These are phyloP conservation scores for Pythium chondricola DNA, from an alignment of 352 stramenopile species.

Conservation along the genomic window DNA sequence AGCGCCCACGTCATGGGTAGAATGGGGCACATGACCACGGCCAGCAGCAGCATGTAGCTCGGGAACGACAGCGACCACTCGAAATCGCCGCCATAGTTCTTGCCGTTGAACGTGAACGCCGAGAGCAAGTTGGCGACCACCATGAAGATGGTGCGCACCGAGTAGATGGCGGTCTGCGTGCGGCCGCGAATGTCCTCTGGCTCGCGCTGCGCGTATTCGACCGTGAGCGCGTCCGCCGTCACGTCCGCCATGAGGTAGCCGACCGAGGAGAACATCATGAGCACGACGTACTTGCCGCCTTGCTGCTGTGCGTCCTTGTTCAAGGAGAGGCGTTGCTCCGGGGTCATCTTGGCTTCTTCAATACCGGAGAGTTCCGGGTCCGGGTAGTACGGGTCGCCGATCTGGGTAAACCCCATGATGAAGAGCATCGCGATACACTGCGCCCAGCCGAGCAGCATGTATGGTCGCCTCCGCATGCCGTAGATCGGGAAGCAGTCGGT, in stretches of 20 bases:
- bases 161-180: constrained; percentile 20
- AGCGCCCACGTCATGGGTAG: constrained; percentile 25
- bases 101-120: constrained; percentile 32
- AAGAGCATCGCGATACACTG: constrained; percentile 17
- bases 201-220: constrained; percentile 34
- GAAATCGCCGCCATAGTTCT: constrained; percentile 33
- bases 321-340: constrained; percentile 2
- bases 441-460: constrained; percentile 27
- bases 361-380: not conserved
- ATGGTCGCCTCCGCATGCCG: constrained; percentile 21
- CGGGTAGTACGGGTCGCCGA: constrained; percentile 22
- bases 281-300: constrained; percentile 30
- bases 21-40: constrained; percentile 12
- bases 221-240: constrained; percentile 36
- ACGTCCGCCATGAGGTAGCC: constrained; percentile 61
- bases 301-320: constrained; percentile 15
- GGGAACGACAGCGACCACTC: constrained; percentile 25
- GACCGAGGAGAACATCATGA: constrained; percentile 46
- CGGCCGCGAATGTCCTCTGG: constrained; percentile 18
- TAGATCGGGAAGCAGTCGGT: constrained; percentile 25
- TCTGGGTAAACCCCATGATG: constrained; percentile 12
- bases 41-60: constrained; percentile 22
- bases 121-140: constrained; percentile 22
- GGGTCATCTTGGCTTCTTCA: constrained; percentile 1
- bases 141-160: constrained; percentile 26